These are phyloP conservation scores for Ascochyta viciae-villosae DNA, from an alignment of 2,329 filamentous ascomycete species.

Conservation along the genomic window DNA sequence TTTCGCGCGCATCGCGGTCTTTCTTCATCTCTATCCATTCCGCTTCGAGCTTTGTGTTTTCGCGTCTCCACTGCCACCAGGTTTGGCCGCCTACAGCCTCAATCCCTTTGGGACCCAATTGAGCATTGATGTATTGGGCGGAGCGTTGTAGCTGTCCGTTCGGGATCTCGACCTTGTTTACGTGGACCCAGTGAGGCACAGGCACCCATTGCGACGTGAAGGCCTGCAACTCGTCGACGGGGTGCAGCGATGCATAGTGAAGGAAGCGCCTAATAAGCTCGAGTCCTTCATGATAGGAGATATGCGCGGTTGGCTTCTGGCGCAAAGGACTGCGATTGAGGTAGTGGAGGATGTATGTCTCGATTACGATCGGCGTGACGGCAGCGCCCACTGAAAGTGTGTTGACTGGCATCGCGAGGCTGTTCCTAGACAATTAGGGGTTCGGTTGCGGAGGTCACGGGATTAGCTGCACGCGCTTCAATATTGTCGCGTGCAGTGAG, in stretches of 20 bases:
- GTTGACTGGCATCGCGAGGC: conserved; percentile 68
- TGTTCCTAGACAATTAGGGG: conserved; percentile 5
- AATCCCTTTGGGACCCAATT: conserved; percentile 81
- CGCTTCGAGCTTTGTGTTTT: conserved; percentile 69
- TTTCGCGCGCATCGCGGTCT: conserved; percentile 77
- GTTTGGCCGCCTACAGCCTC: conserved; percentile 81
- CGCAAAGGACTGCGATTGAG: conserved; percentile 77
- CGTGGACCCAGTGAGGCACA: conserved; percentile 84
- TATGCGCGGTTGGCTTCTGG: conserved; percentile 84
- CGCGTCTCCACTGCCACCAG: conserved; percentile 76
- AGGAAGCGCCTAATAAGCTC: conserved; percentile 88
- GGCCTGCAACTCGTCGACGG: conserved; percentile 89
- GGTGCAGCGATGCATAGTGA: conserved; percentile 82
- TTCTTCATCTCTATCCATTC: conserved; percentile 97
- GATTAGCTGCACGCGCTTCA: conserved; percentile 10
- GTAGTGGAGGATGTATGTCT: conserved; percentile 90
- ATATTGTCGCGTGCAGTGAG: not conserved
- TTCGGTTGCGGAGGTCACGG: conserved; percentile 16
- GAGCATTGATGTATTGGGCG: conserved; percentile 70
- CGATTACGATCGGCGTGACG: conserved; percentile 85
- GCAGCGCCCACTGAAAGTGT: conserved; percentile 83
- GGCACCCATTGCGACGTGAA: conserved; percentile 95
- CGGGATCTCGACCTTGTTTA: conserved; percentile 72
- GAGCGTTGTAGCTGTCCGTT: conserved; percentile 67
- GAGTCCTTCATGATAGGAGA: conserved; percentile 93